These are phyloP conservation scores for Rhodomyrtus psidioides DNA, from an alignment of 441 rosid species.

Conservation along the genomic window DNA sequence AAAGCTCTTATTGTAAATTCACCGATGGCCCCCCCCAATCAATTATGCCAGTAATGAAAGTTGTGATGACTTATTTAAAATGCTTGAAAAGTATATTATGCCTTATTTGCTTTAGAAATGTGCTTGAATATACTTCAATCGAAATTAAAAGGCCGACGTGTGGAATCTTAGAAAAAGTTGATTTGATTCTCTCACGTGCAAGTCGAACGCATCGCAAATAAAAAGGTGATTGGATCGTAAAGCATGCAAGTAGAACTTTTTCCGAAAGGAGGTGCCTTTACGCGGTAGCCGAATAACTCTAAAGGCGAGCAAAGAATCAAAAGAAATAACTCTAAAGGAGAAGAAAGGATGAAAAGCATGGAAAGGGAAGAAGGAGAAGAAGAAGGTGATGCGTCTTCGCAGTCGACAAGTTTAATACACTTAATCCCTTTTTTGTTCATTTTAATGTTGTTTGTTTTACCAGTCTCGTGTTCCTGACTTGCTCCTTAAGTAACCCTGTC, in stretches of 20 bases:
- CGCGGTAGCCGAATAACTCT: background rate
- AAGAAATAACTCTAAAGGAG: background rate
- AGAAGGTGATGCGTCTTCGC: background rate
- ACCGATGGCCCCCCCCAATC: background rate
- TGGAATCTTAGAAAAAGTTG: rapidly evolving
- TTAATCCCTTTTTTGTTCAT: too few relatives aligned
- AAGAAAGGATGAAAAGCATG: background rate
- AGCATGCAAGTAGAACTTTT: background rate
- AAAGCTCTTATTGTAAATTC: background rate
- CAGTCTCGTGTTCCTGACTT: too few relatives aligned
- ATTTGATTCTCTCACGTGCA: rapidly evolving
- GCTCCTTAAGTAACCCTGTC: too few relatives aligned
- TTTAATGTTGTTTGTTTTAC: too few relatives aligned
- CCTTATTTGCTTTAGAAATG: rapidly evolving
- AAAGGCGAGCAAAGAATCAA: background rate
- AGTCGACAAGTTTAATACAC: too few relatives aligned
- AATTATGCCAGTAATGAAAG: background rate
- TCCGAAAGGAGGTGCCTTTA: background rate
- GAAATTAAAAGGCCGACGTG: rapidly evolving
- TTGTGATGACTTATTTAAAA: background rate
- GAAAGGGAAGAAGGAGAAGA: background rate
- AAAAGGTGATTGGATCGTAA: rapidly evolving
- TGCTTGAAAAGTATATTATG: background rate
- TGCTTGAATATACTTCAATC: background rate
- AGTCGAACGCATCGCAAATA: rapidly evolving